These are phyloP conservation scores for Daucus carota DNA, from an alignment of 129 eudicot species.

Conservation along the genomic window DH1_v3.0 NC_030382.2:57628001-57628500, in stretches of 20 bases:
- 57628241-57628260: not conserved
- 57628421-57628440: too few species aligned
- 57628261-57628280: not conserved
- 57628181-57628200: not conserved
- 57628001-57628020: too few species aligned
- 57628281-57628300: slow-evolving; percentile 12
- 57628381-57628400: not conserved
- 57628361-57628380: slow-evolving; percentile 1
- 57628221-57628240: not conserved
- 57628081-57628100: too few species aligned
- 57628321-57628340: slow-evolving; percentile 3
- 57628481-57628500: slow-evolving; percentile 15
- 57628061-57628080: too few species aligned
- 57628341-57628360: slow-evolving; percentile 2
- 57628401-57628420: too few species aligned
- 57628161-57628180: too few species aligned
- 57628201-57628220: not conserved
- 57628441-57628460: too few species aligned
- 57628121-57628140: too few species aligned
- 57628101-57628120: too few species aligned
- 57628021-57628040: too few species aligned
- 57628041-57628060: too few species aligned
- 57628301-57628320: not conserved
- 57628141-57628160: too few species aligned
- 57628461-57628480: slow-evolving; percentile 22